Base-by-base conservation (phyloP, 148 eudicot species). In the Agrostemma githago region DNA sequence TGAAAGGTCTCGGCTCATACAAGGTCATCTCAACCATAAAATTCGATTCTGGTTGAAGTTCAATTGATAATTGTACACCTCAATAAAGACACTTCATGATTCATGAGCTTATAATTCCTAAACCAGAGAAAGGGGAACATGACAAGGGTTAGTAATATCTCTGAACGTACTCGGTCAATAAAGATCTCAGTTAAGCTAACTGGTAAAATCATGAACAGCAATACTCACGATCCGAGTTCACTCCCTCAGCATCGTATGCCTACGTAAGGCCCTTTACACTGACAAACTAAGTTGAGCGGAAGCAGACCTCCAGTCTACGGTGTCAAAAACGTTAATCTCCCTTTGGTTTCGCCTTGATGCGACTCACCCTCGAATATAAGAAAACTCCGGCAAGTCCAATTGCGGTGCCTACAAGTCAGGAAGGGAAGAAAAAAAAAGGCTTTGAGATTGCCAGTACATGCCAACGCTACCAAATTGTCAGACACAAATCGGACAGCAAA, bases 331-430 rank as follows among this genome's bases (percentile, higher is more conserved):
- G 70, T 85, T 75, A 93, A 78, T 86, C 84, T 10, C 84, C 75
- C 72, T 90, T 93, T 7, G 93, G 80, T 86, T 90, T 89, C n/a
- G 87, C 69, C 83, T 92, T 90, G 46, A 86, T 79, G 42, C 92
- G 70, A 72, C 84, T 88, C 81, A 93, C 89, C 81, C 90, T 85
- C 14, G 98, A 93, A 81, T 93, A 93, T 81, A 91, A 67, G 88
- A 93, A 93, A 63, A 93, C 98, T 70, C 98, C 98, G 34, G 92
- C 95, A 66, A 93, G 97, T 67, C 92, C 98, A 65, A 91, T 84
- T 9, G 84, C 97, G 62, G 98, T 93, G 62, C 98, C 98, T 93
- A 78, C 76, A 46, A 26, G 16, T 8, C 38, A 85, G 69, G 42
- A 40, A 44, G 19, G 43, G 20, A 19, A 2, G 39, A 20, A 8